A percentile compares a stretch with the other conserved stretches of the same genome.
Conservation (phyloP, 805 yeast genomes). For the Brettanomyces bruxellensis region DNA sequence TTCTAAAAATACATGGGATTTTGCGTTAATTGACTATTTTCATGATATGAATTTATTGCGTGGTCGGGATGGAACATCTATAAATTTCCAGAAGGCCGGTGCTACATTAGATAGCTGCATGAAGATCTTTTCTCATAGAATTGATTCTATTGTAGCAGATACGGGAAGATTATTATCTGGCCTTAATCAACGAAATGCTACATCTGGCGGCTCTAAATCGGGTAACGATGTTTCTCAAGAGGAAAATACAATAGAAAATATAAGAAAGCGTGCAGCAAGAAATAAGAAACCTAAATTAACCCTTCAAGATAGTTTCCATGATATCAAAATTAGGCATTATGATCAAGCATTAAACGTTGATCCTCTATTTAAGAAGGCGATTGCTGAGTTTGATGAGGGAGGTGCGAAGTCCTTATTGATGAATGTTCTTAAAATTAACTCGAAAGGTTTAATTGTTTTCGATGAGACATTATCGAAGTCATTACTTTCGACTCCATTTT, state of each 20-base stretch:
- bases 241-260: slow-evolving; percentile 15
- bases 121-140: slow-evolving; percentile 38
- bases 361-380: slow-evolving; percentile 65
- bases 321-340: slow-evolving; percentile 42
- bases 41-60: slow-evolving; percentile 38
- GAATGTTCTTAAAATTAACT: slow-evolving; percentile 47
- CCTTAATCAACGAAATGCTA: slow-evolving; percentile 26
- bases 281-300: slow-evolving; percentile 18
- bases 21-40: slow-evolving; percentile 43
- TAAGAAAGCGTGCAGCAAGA: slow-evolving; percentile 6
- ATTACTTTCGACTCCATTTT: neutral
- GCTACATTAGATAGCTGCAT: slow-evolving; percentile 49
- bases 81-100: slow-evolving; percentile 35
- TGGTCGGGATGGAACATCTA: slow-evolving; percentile 31
- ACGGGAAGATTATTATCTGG: slow-evolving; percentile 51
- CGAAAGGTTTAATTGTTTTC: slow-evolving; percentile 49
- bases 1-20: slow-evolving; percentile 39
- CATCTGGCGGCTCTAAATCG: neutral
- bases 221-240: slow-evolving; percentile 13
- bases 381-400: slow-evolving; percentile 76
- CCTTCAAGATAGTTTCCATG: slow-evolving; percentile 28
- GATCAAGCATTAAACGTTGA: slow-evolving; percentile 60
- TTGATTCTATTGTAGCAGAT: slow-evolving; percentile 30
- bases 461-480: slow-evolving; percentile 38
- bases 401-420: slow-evolving; percentile 65